Evolutionary conservation across 1,284 basidiomycete species (phyloP).

Genomic region (Melampsora larici-populina): DNA sequence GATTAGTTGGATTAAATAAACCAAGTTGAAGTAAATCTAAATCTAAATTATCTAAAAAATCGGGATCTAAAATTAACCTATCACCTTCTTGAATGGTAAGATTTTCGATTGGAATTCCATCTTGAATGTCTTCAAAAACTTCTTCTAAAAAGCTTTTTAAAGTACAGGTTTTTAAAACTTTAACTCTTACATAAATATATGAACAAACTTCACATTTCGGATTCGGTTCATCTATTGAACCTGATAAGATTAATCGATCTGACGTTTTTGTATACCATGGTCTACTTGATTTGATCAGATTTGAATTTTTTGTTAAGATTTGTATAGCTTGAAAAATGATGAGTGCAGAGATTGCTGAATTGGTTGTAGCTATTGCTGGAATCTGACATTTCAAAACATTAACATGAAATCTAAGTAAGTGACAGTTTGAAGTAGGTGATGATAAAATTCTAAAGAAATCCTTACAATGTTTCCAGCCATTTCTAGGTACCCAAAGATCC

Average conservation of each 20-base stretch:
- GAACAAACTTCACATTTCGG: conserved; percentile 76
- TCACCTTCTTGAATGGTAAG: conserved; percentile 83
- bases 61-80: conserved; percentile 75
- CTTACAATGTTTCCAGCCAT: conserved; percentile 91
- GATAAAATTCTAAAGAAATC: background rate
- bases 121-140: conserved; percentile 59
- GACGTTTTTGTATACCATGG: conserved; percentile 63
- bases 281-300: conserved; percentile 67
- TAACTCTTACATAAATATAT: conserved; percentile 73
- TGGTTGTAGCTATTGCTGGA: conserved; percentile 97
- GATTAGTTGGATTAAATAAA: conserved; percentile 56
- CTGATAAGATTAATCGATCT: conserved; percentile 66
- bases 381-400: conserved; percentile 56
- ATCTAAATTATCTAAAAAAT: conserved; percentile 79
- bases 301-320: conserved; percentile 59
- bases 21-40: conserved; percentile 70
- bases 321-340: conserved; percentile 89
- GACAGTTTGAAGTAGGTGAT: too few relatives aligned
- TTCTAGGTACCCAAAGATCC: conserved; percentile 60
- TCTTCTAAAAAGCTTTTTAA: conserved; percentile 17
- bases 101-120: conserved; percentile 53
- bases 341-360: conserved; percentile 90
- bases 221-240: conserved; percentile 66
- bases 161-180: conserved; percentile 66
- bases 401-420: too few relatives aligned